Percentiles rank a stretch among this genome's conserved stretches.
Conservation (phyloP, 345 rosid species). For the Euphorbia lathyris region DNA sequence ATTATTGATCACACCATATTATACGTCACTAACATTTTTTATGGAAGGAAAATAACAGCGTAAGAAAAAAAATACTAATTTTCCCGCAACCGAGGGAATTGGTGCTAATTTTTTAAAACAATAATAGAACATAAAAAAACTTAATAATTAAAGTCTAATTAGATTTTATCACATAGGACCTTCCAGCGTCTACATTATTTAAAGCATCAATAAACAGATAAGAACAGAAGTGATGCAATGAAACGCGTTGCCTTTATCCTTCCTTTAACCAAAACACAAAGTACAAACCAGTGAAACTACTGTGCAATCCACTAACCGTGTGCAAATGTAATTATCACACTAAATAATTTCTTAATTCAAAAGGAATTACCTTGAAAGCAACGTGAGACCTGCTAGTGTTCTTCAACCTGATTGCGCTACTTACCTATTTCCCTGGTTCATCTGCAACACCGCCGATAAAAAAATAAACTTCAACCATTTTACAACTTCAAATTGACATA, state of each 20-base stretch:
- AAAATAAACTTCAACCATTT: too few species aligned
- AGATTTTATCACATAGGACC: background rate
- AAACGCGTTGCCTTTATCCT: background rate
- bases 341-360: background rate
- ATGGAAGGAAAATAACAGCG: background rate
- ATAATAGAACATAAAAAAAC: background rate
- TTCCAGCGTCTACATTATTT: background rate
- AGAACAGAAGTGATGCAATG: slow-evolving; percentile 1
- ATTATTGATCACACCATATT: background rate
- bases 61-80: background rate
- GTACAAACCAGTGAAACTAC: background rate
- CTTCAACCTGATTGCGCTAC: slow-evolving; percentile 82
- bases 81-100: background rate
- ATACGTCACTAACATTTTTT: background rate
- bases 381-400: slow-evolving; percentile 87
- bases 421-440: slow-evolving; percentile 89
- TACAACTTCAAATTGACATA: background rate
- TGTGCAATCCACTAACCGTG: background rate
- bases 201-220: background rate
- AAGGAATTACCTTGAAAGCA: slow-evolving; percentile 74
- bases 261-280: background rate
- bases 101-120: background rate
- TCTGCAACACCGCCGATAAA: slow-evolving; percentile 32
- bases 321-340: background rate
- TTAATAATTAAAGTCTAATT: background rate